Percentiles rank a stretch among this genome's conserved stretches.
These are phyloP conservation scores for Podospora sp. DNA, from an alignment of 495 filamentous ascomycete genomes.

Conservation along the genomic window DNA sequence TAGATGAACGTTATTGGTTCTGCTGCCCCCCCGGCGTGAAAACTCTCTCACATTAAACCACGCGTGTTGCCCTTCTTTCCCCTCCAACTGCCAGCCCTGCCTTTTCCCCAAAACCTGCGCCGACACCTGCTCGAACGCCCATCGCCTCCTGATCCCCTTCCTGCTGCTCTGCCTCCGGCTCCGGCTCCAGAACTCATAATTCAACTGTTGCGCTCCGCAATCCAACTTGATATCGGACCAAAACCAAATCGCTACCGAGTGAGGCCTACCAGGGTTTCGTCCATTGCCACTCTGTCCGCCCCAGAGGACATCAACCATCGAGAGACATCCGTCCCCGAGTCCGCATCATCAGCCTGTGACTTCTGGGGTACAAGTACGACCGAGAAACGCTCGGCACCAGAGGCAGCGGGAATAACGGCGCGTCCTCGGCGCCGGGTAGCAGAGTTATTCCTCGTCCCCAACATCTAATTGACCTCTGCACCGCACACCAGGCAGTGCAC, in stretches of 20 bases:
- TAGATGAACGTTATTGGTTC: not conserved
- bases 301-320: not conserved
- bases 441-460: not conserved
- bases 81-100: not conserved
- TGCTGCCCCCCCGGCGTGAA: not conserved
- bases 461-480: constrained; percentile 37
- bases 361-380: not conserved
- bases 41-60: not conserved
- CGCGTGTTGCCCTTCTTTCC: not conserved
- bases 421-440: not conserved
- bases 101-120: no score
- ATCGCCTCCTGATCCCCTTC: not conserved
- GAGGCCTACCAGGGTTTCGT: not conserved
- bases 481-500: constrained; percentile 48
- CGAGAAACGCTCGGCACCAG: not conserved
- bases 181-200: not conserved
- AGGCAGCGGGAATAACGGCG: no score
- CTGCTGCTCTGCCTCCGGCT: not conserved
- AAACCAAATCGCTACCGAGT: not conserved
- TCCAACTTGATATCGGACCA: not conserved
- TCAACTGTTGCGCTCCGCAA: not conserved
- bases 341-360: not conserved
- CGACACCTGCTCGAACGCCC: no score
- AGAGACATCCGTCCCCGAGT: not conserved
- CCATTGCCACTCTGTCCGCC: not conserved